These are phyloP conservation scores for Porodaedalea pini DNA, from an alignment of 1,284 basidiomycete species.

Conservation along the genomic window DNA sequence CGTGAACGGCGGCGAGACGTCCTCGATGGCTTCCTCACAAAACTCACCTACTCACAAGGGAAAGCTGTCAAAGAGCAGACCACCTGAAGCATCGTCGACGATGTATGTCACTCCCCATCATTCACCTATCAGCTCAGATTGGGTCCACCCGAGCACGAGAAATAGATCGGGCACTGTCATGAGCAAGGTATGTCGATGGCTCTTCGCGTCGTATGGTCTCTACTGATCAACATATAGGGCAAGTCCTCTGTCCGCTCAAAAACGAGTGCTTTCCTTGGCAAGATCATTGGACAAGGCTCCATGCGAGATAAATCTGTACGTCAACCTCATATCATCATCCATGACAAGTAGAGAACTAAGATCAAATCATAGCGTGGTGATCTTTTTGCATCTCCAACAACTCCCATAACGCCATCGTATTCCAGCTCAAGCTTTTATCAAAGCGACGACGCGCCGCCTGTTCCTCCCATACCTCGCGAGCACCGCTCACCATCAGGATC, in stretches of 20 bases:
- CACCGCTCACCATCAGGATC: constrained; percentile 39
- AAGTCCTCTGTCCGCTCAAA: constrained; percentile 69
- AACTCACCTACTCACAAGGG: constrained; percentile 4
- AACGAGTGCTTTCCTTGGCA: constrained; percentile 73
- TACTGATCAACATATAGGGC: constrained; percentile 21
- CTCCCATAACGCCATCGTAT: constrained; percentile 14
- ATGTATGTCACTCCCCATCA: constrained; percentile 21
- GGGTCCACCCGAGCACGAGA: constrained; percentile 48
- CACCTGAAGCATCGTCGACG: not conserved
- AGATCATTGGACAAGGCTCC: constrained; percentile 63
- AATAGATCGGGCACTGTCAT: constrained; percentile 26
- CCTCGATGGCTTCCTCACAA: constrained; percentile 20
- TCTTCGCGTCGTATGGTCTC: not conserved
- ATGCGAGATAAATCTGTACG: constrained; percentile 69
- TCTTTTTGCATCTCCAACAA: constrained; percentile 21
- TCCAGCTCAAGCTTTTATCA: constrained; percentile 19
- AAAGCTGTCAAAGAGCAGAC: constrained; percentile 15
- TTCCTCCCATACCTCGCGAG: constrained; percentile 61
- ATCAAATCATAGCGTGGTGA: constrained; percentile 22
- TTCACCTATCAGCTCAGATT: constrained; percentile 42
- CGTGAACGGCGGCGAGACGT: constrained; percentile 15
- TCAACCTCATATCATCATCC: constrained; percentile 22
- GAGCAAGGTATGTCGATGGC: constrained; percentile 40
- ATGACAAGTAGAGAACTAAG: not conserved
- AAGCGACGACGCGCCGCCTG: constrained; percentile 56